phyloP scores from a whole-genome alignment of 805 yeast genomes.

The Sporopachydermia lactativora region DNA sequence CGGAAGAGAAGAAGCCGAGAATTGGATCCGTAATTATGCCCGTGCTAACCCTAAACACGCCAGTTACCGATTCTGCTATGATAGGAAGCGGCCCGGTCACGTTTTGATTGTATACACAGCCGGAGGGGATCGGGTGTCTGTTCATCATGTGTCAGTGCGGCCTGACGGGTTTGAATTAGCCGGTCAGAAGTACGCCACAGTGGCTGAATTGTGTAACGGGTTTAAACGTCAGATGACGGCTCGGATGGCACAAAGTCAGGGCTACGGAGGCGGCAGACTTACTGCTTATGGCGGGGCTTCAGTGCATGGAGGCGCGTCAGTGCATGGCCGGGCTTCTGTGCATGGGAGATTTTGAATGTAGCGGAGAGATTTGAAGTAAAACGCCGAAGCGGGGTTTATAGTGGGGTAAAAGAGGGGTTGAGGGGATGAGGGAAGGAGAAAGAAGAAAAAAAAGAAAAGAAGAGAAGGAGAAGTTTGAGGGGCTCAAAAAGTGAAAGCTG shows the following conservation, averaged over 20 bases:
- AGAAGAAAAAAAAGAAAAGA: too few species aligned
- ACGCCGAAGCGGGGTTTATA: too few species aligned
- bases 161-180: conserved; percentile 68
- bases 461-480: too few species aligned
- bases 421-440: too few species aligned
- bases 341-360: too few species aligned
- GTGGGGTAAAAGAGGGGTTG: too few species aligned
- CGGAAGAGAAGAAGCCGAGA: conserved; percentile 61
- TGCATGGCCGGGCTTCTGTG: too few species aligned
- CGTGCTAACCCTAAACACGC: conserved; percentile 84
- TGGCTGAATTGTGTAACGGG: conserved; percentile 82
- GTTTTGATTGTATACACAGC: conserved; percentile 28
- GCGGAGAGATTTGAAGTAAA: too few species aligned
- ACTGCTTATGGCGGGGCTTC: conserved; percentile 1
- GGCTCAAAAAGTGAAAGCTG: too few species aligned
- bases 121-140: conserved; percentile 30
- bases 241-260: conserved; percentile 27
- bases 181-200: conserved; percentile 78
- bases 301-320: background rate
- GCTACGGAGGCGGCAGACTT: background rate
- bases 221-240: conserved; percentile 51
- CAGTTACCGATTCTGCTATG: conserved; percentile 81
- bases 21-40: conserved; percentile 80
- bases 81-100: conserved; percentile 90
- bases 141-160: conserved; percentile 86